Evolutionary conservation across 2,329 filamentous ascomycete species (phyloP).

Genomic region (Magnaporthiopsis rhizophila): DNA sequence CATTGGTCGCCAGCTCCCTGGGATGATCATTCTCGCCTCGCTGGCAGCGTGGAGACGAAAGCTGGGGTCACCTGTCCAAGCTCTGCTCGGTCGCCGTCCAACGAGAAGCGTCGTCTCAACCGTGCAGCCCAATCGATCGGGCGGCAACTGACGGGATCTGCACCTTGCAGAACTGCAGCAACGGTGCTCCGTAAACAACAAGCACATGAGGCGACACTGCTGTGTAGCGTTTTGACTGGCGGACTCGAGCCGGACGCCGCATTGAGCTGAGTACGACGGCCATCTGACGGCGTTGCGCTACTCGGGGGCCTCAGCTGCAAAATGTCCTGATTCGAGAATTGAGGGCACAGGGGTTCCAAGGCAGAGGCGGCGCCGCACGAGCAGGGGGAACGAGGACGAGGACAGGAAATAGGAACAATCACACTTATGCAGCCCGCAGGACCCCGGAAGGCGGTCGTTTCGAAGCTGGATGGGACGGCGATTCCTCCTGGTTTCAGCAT

Average conservation of each 20-base stretch:
- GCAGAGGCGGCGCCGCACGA: neutral
- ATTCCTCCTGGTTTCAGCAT: neutral
- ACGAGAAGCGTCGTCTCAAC: neutral
- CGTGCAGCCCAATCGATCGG: too few relatives aligned
- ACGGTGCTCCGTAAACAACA: neutral
- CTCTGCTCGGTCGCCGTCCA: neutral
- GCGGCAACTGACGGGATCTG: too few relatives aligned
- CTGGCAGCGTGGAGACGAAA: neutral
- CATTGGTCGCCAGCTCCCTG: neutral
- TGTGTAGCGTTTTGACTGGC: neutral
- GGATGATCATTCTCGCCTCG: neutral
- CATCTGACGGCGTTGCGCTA: neutral
- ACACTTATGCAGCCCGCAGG: neutral
- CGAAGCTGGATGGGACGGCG: neutral
- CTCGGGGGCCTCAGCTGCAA: too few relatives aligned
- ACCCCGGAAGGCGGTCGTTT: neutral
- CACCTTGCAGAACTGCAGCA: neutral
- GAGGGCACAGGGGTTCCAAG: neutral
- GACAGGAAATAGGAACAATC: neutral
- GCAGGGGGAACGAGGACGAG: neutral
- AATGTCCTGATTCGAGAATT: too few relatives aligned
- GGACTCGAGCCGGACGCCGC: neutral
- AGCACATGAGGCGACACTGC: neutral
- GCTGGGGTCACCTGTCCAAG: neutral
- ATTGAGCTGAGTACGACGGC: too few relatives aligned